Base-by-base conservation (phyloP, 352 stramenopile species). In the Globisporangium megalacanthum region DNA sequence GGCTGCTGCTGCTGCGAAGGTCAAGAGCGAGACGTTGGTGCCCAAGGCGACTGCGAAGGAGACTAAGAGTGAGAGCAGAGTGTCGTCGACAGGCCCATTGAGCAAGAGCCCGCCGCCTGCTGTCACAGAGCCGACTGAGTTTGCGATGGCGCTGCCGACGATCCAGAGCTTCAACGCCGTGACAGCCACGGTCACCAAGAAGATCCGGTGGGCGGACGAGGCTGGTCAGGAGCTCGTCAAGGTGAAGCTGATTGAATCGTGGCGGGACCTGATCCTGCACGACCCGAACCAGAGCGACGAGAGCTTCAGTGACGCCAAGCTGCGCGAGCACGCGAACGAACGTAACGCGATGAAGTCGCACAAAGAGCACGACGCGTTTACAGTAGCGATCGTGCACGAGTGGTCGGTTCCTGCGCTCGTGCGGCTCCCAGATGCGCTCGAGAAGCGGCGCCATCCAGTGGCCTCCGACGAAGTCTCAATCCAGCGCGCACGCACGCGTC, bases 171-270 rank as follows among this genome's bases (percentile, higher is more conserved):
- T 94, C 57, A 89, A 90, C 46, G 73, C 72, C 4, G 79, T 59
- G 37, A 39, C 56, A 20, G 62, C 62, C 7, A 68, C 66, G 5
- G 56, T 67, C 31, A 73, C 70, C 48, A 88, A 88, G 54, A 73
- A 78, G 49, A 94, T 94, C 62, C 80, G 79, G 33, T 94, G 84
- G 84, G 84, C 84, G 0, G 84, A 94, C 56, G 77, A 94, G 61
- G 75, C 68, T 31, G 84, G 84, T 49, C 67, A 79, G 42, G 84
- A 92, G 11, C 74, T 94, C 8, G 75, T 88, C 25, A 85, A 90
- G 63, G 60, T 94, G 57, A 88, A 92, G 59, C 58, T 92, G 15
- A 94, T 94, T 41, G 84, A 94, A 61, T 94, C 84, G 19, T 94
- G 84, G 84, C 74, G 84, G 19, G 84, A 94, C 48, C 70, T 88